These are phyloP conservation scores for Tulasnella sp. DNA, from an alignment of 768 basidiomycete species.

Conservation along the genomic window DNA sequence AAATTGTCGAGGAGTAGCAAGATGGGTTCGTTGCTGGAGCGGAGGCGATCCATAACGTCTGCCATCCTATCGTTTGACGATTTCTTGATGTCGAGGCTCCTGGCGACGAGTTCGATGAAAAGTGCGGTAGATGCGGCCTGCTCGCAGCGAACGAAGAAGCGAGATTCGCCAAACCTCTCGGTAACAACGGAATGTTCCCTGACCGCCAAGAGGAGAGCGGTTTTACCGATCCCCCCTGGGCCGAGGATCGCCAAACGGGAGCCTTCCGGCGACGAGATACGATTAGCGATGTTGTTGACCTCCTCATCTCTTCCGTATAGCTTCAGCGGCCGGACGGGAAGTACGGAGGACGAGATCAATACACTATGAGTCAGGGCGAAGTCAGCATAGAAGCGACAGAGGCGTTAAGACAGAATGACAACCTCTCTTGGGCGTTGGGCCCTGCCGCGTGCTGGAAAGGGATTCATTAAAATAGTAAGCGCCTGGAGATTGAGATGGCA, in stretches of 20 bases:
- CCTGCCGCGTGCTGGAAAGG: no score
- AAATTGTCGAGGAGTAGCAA: conserved; percentile 33
- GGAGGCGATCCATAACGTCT: conserved; percentile 22
- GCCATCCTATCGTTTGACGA: conserved; percentile 21
- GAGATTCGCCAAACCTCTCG: conserved; percentile 22
- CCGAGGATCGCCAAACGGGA: conserved; percentile 22
- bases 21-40: no score
- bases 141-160: conserved; percentile 31
- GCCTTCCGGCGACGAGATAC: not conserved
- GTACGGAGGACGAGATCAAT: not conserved
- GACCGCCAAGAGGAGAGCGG: conserved; percentile 29
- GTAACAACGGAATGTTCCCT: conserved; percentile 24
- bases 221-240: conserved; percentile 34
- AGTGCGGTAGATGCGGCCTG: conserved; percentile 24
- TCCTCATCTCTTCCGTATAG: not conserved
- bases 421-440: no score
- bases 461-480: no score
- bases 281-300: not conserved
- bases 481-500: no score
- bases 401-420: no score
- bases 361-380: no score
- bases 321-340: not conserved
- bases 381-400: no score
- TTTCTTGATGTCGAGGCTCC: conserved; percentile 21
- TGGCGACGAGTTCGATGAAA: conserved; percentile 24